Evolutionary conservation across 2,329 filamentous ascomycete species (phyloP).

Genomic region (Chrysoporthe deuterocubensis): DNA sequence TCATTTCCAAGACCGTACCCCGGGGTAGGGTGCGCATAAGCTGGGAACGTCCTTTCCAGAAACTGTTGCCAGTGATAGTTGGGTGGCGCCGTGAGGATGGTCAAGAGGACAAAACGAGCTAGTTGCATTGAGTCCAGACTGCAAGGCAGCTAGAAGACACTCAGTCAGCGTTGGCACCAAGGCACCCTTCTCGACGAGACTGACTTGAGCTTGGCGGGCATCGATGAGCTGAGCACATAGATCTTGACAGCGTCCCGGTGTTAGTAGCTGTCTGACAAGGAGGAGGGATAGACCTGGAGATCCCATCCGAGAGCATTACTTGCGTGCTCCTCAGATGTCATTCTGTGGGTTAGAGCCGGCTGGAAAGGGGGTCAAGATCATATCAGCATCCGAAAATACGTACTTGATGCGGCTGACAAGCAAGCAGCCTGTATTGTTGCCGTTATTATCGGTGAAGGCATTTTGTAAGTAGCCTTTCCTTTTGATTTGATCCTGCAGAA

Average conservation of each 20-base stretch:
- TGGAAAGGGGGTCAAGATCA: too few relatives aligned
- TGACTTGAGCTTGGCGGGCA: constrained; percentile 50
- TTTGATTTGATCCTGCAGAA: too few relatives aligned
- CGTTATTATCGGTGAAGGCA: constrained; percentile 55
- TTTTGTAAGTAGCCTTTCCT: constrained; percentile 32
- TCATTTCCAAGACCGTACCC: neutral
- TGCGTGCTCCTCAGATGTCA: too few relatives aligned
- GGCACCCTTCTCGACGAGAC: constrained; percentile 24
- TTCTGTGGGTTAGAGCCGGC: too few relatives aligned
- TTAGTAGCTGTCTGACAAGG: neutral
- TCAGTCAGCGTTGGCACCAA: neutral
- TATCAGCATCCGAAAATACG: neutral
- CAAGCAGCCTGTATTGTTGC: constrained; percentile 57
- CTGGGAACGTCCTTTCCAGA: constrained; percentile 58
- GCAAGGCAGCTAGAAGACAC: constrained; percentile 40
- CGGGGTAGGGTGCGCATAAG: constrained; percentile 37
- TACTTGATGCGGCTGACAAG: constrained; percentile 54
- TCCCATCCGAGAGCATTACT: too few relatives aligned
- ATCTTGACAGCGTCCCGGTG: neutral
- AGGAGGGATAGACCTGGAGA: too few relatives aligned
- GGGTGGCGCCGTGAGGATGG: constrained; percentile 58
- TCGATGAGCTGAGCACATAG: constrained; percentile 58
- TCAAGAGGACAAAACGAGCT: constrained; percentile 57
- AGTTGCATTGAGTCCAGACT: constrained; percentile 52
- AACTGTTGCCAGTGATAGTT: constrained; percentile 63